A percentile compares a stretch with the other conserved stretches of the same genome.
phyloP scores from a whole-genome alignment of 2,329 filamentous ascomycete species.

The Coleophoma crateriformis region DNA sequence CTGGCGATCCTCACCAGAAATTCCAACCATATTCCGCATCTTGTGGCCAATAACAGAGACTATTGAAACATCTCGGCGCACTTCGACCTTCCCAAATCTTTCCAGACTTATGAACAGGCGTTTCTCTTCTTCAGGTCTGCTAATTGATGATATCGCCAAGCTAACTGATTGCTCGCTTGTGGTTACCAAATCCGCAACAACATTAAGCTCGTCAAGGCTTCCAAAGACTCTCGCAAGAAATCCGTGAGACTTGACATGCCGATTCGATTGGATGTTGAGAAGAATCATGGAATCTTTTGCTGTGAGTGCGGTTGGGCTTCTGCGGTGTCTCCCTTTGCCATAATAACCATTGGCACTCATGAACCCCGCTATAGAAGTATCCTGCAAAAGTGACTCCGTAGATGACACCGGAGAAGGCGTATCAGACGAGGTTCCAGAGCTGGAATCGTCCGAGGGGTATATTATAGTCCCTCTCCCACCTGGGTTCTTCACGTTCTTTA shows the following conservation, averaged over 20 bases:
- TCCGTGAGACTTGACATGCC: slow-evolving; percentile 44
- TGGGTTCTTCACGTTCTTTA: slow-evolving; percentile 67
- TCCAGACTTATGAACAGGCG: slow-evolving; percentile 34
- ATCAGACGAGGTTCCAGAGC: not conserved
- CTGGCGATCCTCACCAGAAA: slow-evolving; percentile 4
- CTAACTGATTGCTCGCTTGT: slow-evolving; percentile 42
- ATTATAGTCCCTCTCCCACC: slow-evolving; percentile 48
- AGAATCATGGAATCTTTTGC: slow-evolving; percentile 48
- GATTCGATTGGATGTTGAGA: slow-evolving; percentile 47
- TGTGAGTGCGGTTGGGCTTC: slow-evolving; percentile 32
- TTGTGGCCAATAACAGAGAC: slow-evolving; percentile 46
- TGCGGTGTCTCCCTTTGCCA: slow-evolving; percentile 22
- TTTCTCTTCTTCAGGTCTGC: slow-evolving; percentile 33
- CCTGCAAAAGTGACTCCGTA: not conserved
- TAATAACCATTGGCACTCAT: slow-evolving; percentile 14
- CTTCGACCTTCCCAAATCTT: slow-evolving; percentile 41
- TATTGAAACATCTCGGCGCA: slow-evolving; percentile 46
- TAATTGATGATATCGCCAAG: slow-evolving; percentile 46
- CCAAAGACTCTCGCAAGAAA: slow-evolving; percentile 48
- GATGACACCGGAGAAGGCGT: not conserved
- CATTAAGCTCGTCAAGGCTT: slow-evolving; percentile 41
- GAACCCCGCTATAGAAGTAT: slow-evolving; percentile 10
- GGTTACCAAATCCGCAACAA: slow-evolving; percentile 46
- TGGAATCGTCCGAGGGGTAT: slow-evolving; percentile 1
- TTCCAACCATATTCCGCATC: slow-evolving; percentile 41